Conservation (phyloP, 192 early-diverging fungal species). For the Coemansia sp. region DNA sequence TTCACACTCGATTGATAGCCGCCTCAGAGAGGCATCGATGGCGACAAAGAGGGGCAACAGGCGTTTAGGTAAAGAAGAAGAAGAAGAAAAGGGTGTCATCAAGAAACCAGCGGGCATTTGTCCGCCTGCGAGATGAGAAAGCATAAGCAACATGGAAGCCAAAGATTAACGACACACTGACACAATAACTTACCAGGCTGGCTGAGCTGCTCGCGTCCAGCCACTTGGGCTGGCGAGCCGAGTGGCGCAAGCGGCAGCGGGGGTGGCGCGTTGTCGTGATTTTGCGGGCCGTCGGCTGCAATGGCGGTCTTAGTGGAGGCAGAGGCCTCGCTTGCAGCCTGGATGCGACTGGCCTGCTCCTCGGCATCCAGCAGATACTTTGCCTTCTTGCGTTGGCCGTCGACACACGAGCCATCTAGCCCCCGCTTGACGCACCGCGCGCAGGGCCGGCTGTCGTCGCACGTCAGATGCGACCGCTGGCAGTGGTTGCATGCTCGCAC, state of each 20-base stretch:
- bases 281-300: not conserved
- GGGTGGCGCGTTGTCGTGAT: not conserved
- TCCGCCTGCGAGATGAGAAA: no score
- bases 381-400: constrained; percentile 87
- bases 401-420: constrained; percentile 73
- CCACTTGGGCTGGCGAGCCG: not conserved
- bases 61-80: not conserved
- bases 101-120: no score
- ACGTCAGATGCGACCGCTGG: constrained; percentile 66
- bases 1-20: not conserved
- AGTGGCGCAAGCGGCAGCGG: not conserved
- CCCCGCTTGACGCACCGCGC: constrained; percentile 85
- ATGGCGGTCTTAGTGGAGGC: not conserved
- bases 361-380: constrained; percentile 85
- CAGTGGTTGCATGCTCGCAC: constrained; percentile 66
- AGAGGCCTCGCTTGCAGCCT: constrained; percentile 10
- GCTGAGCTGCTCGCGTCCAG: constrained; percentile 11
- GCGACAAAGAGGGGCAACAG: not conserved
- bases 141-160: not conserved
- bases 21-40: not conserved
- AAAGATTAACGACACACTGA: constrained; percentile 8
- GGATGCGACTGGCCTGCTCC: constrained; percentile 26
- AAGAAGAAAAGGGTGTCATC: no score
- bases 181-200: constrained; percentile 16
- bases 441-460: constrained; percentile 78